Evolutionary conservation across 2,329 filamentous ascomycete genomes (phyloP), one percentile per base, ranked within the genome.

Genomic region (Fusarium sp.): DNA sequence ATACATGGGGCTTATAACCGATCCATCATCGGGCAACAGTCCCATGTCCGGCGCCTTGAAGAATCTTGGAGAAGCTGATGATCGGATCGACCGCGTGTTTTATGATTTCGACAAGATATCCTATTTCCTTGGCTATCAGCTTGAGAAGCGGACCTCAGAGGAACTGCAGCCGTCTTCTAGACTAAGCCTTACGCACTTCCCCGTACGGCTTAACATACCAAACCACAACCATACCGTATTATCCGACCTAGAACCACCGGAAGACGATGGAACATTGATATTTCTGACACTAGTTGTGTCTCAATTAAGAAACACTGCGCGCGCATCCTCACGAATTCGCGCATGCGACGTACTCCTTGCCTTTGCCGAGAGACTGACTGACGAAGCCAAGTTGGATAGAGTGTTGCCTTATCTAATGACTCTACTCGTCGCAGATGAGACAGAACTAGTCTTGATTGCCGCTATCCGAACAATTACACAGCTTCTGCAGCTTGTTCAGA

Each of bases 91-190:
- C 74, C 89, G 94, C 43, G 91, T 99, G 1, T 98, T 92, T 76
- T 89, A 92, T 72, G 96, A 99, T 76, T 98, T 98, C 80, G 96
- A 99, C 78, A 99, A 98, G 79, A 97, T 99, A 53, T 94, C 95
- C 0, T 97, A 97, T 76, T 97, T 97, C 60, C 85, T 99, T 2
- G 94, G 93, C 15, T 94, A 94, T 64, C 87, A 88, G 28, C 84
- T 89, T 43, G 84, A 84, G 40, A 80, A 81, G 45, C 75, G 79
- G 33, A 70, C 63, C 6, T 70, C 74, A 4, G 75, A 79, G 15
- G 70, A 76, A 13, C 38, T 73, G 15, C 62, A 66, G n/a, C 57
- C 68, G 15, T 59, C 71, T 7, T 75, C 79, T 1, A 82, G 85
- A 40, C 83, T 89, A 10, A 86, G 85, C 3, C 80, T 89, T 19